A percentile compares a stretch with the other conserved stretches of the same genome.
phyloP scores from a whole-genome alignment of 2,329 filamentous ascomycete species.

The Trichoderma endophyticum region DNA sequence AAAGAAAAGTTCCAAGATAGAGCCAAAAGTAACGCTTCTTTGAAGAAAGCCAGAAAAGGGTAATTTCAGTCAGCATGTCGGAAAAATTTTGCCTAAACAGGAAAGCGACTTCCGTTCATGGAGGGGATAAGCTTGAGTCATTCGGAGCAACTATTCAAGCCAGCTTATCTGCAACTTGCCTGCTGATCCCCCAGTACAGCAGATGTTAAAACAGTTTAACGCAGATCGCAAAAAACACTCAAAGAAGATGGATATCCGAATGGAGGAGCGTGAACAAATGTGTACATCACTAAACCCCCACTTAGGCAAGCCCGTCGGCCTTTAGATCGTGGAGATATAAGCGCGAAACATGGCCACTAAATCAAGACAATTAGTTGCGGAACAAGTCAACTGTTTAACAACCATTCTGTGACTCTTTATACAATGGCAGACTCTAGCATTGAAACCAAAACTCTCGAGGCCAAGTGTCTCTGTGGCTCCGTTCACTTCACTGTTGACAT shows the following conservation, averaged over 20 bases:
- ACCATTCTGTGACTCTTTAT: not conserved
- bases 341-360: not conserved
- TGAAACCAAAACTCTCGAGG: conserved; percentile 38
- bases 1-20: not conserved
- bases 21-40: not conserved
- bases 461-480: conserved; percentile 45
- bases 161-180: not conserved
- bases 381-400: conserved; percentile 16
- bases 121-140: not conserved
- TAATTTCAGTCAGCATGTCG: not conserved
- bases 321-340: not conserved
- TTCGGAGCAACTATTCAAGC: not conserved
- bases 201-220: not conserved
- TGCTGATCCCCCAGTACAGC: not conserved
- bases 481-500: conserved; percentile 43
- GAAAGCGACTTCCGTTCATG: not conserved
- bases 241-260: not conserved
- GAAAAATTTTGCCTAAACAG: not conserved
- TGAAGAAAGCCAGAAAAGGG: not conserved
- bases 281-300: not conserved
- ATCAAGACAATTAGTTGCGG: not conserved
- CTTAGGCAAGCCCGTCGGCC: not conserved
- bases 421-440: not conserved
- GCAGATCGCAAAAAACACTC: not conserved
- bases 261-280: not conserved